Conservation (phyloP, 1,139 yeast species). For the Lodderomyces parapsilosis region DNA sequence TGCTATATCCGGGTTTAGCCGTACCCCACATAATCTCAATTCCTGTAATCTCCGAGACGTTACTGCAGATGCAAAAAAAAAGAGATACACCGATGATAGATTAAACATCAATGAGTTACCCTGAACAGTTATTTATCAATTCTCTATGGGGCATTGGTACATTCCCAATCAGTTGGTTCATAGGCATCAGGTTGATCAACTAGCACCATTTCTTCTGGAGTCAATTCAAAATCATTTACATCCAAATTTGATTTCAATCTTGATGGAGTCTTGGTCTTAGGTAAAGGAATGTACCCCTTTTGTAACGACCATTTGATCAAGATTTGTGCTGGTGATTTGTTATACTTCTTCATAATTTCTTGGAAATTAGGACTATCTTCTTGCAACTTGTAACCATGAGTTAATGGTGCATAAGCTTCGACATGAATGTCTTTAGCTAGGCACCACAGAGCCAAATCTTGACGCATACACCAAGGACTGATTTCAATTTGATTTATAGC, state of each 20-base stretch:
- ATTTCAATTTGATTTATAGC: slow-evolving; percentile 67
- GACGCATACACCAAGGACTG: slow-evolving; percentile 76
- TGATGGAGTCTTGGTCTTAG: slow-evolving; percentile 29
- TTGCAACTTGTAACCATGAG: slow-evolving; percentile 32
- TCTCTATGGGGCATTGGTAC: slow-evolving; percentile 53
- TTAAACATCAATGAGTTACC: too few relatives aligned
- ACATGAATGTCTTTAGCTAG: slow-evolving; percentile 28
- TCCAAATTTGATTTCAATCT: slow-evolving; percentile 36
- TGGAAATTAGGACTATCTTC: slow-evolving; percentile 10
- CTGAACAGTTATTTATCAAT: too few relatives aligned
- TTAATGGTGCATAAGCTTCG: slow-evolving; percentile 42
- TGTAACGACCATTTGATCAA: slow-evolving; percentile 37
- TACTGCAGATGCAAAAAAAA: too few relatives aligned
- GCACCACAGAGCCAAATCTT: slow-evolving; percentile 58
- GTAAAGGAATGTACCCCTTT: slow-evolving; percentile 45
- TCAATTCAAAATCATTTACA: slow-evolving; percentile 50
- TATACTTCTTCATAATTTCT: slow-evolving; percentile 24
- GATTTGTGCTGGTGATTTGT: slow-evolving; percentile 30
- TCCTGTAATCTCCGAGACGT: background rate
- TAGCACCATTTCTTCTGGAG: slow-evolving; percentile 39
- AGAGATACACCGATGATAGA: too few relatives aligned
- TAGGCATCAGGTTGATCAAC: slow-evolving; percentile 44
- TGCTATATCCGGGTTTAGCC: background rate
- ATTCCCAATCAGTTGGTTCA: slow-evolving; percentile 75
- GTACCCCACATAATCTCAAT: background rate